A percentile compares a stretch with the other conserved stretches of the same genome.
Conservation (phyloP, 148 eudicot species). For the Diospyros lotus region DNA sequence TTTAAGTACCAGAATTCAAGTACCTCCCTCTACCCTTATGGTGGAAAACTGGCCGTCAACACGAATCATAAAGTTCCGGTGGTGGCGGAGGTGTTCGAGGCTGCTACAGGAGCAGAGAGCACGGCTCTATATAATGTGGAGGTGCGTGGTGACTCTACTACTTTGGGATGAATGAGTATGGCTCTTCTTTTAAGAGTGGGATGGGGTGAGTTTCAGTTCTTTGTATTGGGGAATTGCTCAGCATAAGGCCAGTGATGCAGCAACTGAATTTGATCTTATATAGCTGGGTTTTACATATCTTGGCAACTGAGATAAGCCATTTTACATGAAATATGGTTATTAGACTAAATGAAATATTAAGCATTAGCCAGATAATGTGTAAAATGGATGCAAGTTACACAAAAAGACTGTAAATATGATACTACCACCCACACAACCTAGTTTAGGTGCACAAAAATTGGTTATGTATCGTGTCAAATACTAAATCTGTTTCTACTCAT, state of each 20-base stretch:
- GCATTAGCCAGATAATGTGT: no score
- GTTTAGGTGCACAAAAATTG: no score
- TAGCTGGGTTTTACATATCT: not conserved
- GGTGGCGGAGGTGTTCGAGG: conserved; percentile 23
- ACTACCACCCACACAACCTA: no score
- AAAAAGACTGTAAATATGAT: no score
- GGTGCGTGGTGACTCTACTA: conserved; percentile 31
- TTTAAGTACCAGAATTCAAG: not conserved
- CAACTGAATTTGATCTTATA: not conserved
- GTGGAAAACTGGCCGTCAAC: not conserved
- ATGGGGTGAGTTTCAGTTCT: not conserved
- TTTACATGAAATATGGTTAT: not conserved
- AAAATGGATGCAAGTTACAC: no score
- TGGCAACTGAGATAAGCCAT: not conserved
- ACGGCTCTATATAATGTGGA: conserved; percentile 30
- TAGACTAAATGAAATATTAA: no score
- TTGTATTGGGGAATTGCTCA: not conserved
- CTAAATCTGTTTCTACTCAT: no score
- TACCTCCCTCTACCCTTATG: not conserved
- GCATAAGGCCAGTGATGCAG: not conserved
- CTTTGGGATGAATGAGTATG: conserved; percentile 6
- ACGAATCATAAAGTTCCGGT: conserved; percentile 4
- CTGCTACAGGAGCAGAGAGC: conserved; percentile 28
- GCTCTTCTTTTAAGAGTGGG: no score
- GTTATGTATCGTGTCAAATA: no score